phyloP scores from a whole-genome alignment of 2,329 filamentous ascomycete genomes.

The Lasiodiplodia theobromae region DNA sequence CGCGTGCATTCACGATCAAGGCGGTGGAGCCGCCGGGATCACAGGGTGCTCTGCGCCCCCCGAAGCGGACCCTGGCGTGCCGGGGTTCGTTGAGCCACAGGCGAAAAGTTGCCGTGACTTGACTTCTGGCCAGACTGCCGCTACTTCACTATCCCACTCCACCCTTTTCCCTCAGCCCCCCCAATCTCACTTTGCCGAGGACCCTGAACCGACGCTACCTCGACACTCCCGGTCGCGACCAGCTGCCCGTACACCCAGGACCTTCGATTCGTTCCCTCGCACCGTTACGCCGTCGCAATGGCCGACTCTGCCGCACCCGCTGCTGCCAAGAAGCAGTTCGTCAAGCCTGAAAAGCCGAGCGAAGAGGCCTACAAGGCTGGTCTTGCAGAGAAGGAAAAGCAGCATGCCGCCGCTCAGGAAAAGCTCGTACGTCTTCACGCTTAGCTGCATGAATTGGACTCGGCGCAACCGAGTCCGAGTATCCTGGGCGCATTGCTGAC shows the following conservation, averaged over 20 bases:
- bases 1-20: constrained; percentile 11
- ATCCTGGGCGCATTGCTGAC: constrained; percentile 30
- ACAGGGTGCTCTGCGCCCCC: constrained; percentile 12
- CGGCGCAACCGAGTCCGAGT: not conserved
- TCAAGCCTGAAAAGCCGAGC: constrained; percentile 84
- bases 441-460: constrained; percentile 13
- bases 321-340: constrained; percentile 20
- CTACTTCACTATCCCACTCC: constrained; percentile 19
- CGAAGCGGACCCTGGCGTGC: constrained; percentile 24
- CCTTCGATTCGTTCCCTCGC: not conserved
- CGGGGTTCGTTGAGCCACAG: constrained; percentile 23
- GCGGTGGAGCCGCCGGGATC: constrained; percentile 2
- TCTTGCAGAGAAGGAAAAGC: constrained; percentile 84
- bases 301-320: constrained; percentile 34
- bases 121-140: constrained; percentile 26
- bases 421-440: constrained; percentile 60
- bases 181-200: not conserved
- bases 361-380: constrained; percentile 82
- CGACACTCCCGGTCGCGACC: not conserved
- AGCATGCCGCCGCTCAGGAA: constrained; percentile 78
- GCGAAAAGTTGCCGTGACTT: constrained; percentile 28
- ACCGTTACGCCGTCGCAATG: constrained; percentile 33
- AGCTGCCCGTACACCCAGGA: not conserved
- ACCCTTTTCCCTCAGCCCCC: constrained; percentile 13
- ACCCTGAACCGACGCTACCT: not conserved